Percentiles rank a stretch among this genome's conserved stretches.
phyloP scores from a whole-genome alignment of 768 basidiomycete genomes.

The Rhizopogon salebrosus region DNA sequence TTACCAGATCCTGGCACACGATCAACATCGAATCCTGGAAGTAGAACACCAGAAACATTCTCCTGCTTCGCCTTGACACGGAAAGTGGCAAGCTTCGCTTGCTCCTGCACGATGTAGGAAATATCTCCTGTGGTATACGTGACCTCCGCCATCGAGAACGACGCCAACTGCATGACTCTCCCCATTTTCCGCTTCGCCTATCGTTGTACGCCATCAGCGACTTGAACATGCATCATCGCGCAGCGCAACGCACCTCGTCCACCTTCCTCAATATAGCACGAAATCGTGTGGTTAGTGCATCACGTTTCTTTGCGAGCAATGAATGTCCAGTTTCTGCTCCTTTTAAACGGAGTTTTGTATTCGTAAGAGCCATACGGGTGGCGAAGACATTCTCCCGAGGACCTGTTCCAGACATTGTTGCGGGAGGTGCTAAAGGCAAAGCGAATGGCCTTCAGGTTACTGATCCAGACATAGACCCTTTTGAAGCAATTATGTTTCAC shows the following conservation, averaged over 20 bases:
- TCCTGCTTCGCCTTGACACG: slow-evolving; percentile 93
- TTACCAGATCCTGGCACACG: slow-evolving; percentile 79
- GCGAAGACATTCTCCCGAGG: slow-evolving; percentile 93
- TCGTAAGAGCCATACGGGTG: slow-evolving; percentile 94
- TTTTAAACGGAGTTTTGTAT: slow-evolving; percentile 86
- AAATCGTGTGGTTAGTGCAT: slow-evolving; percentile 93
- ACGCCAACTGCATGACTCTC: slow-evolving; percentile 95
- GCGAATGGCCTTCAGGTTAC: no score
- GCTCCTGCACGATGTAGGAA: slow-evolving; percentile 95
- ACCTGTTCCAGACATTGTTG: slow-evolving; percentile 82
- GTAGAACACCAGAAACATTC: slow-evolving; percentile 94
- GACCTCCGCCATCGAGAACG: slow-evolving; percentile 98
- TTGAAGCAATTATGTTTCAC: neutral
- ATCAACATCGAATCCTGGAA: slow-evolving; percentile 93
- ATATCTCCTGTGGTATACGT: slow-evolving; percentile 98
- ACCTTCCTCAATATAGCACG: slow-evolving; percentile 92
- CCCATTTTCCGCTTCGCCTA: slow-evolving; percentile 99
- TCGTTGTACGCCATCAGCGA: slow-evolving; percentile 17
- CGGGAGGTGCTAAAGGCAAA: slow-evolving; percentile 2
- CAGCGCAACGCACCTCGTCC: slow-evolving; percentile 72
- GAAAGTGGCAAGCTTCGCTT: slow-evolving; percentile 87
- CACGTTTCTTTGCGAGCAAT: slow-evolving; percentile 93
- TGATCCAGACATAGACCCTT: neutral
- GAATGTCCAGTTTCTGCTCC: slow-evolving; percentile 94
- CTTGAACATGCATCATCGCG: neutral